Conservation (phyloP, 2,329 filamentous ascomycete species). For the Hymenoscyphus infarciens region DNA sequence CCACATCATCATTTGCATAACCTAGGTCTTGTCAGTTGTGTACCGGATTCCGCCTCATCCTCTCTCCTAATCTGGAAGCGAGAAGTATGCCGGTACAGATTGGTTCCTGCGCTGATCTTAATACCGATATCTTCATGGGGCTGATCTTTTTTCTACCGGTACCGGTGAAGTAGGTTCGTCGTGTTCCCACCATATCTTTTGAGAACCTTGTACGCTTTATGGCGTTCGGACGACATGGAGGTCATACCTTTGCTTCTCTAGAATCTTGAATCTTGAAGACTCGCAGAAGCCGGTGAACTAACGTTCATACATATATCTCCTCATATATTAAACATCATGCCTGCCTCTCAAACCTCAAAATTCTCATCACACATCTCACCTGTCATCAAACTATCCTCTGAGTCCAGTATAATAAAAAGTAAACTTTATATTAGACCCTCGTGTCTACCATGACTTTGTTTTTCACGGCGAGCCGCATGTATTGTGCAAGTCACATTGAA, state of each 20-base stretch:
- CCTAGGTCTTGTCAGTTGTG: background rate
- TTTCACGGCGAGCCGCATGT: background rate
- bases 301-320: background rate
- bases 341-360: background rate
- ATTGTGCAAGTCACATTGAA: conserved; percentile 1
- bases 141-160: background rate
- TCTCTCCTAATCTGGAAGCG: background rate
- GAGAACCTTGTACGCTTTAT: background rate
- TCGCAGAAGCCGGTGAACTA: background rate
- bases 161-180: background rate
- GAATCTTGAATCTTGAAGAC: background rate
- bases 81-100: background rate
- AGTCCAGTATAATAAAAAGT: background rate
- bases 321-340: too few relatives aligned
- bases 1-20: background rate
- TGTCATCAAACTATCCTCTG: background rate
- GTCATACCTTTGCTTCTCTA: background rate
- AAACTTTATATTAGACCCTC: background rate
- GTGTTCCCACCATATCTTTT: background rate
- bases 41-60: background rate
- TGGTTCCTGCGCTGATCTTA: background rate
- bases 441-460: background rate
- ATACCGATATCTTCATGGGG: background rate
- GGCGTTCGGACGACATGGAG: background rate
- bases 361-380: background rate